Conservation (phyloP, 1,284 basidiomycete genomes). For the Marasmius oreades region DNA sequence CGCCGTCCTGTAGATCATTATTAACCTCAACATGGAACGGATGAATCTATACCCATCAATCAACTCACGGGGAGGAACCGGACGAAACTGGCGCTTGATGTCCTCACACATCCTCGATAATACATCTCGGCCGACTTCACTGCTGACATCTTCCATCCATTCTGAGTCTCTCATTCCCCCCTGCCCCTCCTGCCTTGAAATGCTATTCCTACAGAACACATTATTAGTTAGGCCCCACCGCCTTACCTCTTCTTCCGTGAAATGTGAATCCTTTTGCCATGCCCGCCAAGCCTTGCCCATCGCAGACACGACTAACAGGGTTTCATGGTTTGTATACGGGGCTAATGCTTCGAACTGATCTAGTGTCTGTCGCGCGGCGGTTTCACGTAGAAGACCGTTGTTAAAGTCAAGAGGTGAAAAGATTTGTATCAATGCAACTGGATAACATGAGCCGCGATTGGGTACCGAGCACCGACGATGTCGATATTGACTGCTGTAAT, state of each 20-base stretch:
- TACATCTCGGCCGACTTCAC: conserved; percentile 1
- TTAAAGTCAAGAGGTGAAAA: conserved; percentile 7
- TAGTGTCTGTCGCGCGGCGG: conserved; percentile 1
- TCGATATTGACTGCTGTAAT: background rate
- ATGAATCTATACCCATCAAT: too few species aligned
- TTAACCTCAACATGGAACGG: background rate
- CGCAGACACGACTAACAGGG: conserved; percentile 1
- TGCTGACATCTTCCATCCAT: conserved; percentile 8
- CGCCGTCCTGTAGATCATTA: background rate
- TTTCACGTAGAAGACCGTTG: conserved; percentile 1
- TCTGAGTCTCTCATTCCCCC: background rate
- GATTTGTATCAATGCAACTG: conserved; percentile 5
- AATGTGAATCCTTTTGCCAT: background rate
- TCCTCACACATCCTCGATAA: conserved; percentile 1
- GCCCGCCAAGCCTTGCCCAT: conserved; percentile 7
- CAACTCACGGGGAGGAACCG: background rate
- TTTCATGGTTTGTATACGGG: background rate
- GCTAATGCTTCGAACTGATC: background rate
- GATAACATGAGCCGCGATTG: background rate
- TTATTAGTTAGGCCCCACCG: background rate
- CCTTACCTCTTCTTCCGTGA: background rate
- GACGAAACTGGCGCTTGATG: background rate
- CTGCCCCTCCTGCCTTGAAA: background rate
- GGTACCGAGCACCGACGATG: background rate
- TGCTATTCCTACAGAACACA: too few species aligned